A percentile compares a stretch with the other conserved stretches of the same genome.
These are phyloP conservation scores for Gynochthodes officinalis DNA, from an alignment of 257 asterid species.

Conservation along the genomic window DNA sequence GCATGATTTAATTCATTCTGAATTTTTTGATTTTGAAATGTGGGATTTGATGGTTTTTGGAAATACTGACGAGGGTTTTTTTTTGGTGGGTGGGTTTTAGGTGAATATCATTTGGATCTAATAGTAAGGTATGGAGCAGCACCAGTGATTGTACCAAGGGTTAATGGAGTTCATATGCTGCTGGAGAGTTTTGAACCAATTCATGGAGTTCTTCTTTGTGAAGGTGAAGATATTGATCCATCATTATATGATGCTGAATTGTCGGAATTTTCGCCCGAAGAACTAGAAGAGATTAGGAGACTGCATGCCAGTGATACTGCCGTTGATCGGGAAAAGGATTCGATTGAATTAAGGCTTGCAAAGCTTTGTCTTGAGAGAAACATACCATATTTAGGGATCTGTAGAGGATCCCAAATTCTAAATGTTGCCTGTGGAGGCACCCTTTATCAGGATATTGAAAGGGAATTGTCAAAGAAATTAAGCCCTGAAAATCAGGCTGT, in stretches of 20 bases:
- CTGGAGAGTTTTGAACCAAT: constrained; percentile 81
- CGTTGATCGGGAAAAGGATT: constrained; percentile 72
- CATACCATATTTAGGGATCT: constrained; percentile 82
- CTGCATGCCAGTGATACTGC: constrained; percentile 69
- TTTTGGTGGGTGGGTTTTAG: constrained; percentile 19
- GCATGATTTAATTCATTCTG: no score
- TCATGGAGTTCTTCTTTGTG: constrained; percentile 87
- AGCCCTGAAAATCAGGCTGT: constrained; percentile 25
- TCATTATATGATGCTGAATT: constrained; percentile 60
- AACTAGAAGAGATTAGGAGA: constrained; percentile 56
- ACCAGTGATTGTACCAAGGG: constrained; percentile 82
- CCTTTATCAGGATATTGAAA: constrained; percentile 75
- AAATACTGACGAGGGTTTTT: background rate
- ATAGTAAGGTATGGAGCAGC: constrained; percentile 76
- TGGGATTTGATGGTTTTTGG: no score
- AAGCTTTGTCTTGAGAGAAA: constrained; percentile 82
- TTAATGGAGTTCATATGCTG: constrained; percentile 62
- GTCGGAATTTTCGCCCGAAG: constrained; percentile 45
- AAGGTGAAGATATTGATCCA: constrained; percentile 88
- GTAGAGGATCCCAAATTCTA: constrained; percentile 85
- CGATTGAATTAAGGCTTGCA: constrained; percentile 70
- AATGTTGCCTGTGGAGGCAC: constrained; percentile 94
- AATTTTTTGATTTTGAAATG: background rate
- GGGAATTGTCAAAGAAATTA: constrained; percentile 35
- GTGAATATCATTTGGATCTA: constrained; percentile 83